A percentile compares a stretch with the other conserved stretches of the same genome.
Conservation (phyloP, 2,329 filamentous ascomycete genomes). For the Zasmidium cellare region DNA sequence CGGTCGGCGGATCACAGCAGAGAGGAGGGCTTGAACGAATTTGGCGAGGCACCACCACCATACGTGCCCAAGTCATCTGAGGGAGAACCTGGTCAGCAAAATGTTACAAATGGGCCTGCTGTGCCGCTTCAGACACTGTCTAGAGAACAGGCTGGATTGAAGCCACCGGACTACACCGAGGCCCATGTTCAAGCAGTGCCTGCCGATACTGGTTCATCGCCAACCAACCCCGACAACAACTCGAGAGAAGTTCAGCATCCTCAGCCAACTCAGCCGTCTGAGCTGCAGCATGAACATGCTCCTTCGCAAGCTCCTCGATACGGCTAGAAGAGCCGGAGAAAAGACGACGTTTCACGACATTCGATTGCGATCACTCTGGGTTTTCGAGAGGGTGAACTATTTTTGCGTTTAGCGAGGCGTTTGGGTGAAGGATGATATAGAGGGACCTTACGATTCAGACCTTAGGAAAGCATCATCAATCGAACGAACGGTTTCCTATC, state of each 20-base stretch:
- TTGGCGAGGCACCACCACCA: constrained; percentile 65
- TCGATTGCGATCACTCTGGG: too few relatives aligned
- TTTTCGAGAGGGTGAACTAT: too few relatives aligned
- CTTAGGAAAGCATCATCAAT: too few relatives aligned
- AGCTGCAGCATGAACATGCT: too few relatives aligned
- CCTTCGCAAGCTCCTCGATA: too few relatives aligned
- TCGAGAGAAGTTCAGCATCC: not conserved
- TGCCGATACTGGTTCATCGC: not conserved
- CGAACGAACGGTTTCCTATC: too few relatives aligned
- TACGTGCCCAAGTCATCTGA: constrained; percentile 47
- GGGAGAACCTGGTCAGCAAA: constrained; percentile 15
- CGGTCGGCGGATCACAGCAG: constrained; percentile 17
- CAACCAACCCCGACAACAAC: not conserved
- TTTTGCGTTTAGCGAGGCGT: too few relatives aligned
- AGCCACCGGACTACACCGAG: constrained; percentile 45
- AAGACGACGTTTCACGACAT: too few relatives aligned
- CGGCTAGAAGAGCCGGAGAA: too few relatives aligned
- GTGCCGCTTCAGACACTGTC: constrained; percentile 42
- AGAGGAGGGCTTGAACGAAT: constrained; percentile 63
- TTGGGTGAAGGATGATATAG: too few relatives aligned
- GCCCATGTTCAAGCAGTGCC: constrained; percentile 6
- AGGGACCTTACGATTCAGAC: too few relatives aligned
- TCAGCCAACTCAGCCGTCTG: not conserved
- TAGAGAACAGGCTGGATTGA: constrained; percentile 37
- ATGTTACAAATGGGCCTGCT: constrained; percentile 17